Percentiles rank a stretch among this genome's conserved stretches.
phyloP scores from a whole-genome alignment of 2,329 filamentous ascomycete species.

The Trichoderma sp. region DNA sequence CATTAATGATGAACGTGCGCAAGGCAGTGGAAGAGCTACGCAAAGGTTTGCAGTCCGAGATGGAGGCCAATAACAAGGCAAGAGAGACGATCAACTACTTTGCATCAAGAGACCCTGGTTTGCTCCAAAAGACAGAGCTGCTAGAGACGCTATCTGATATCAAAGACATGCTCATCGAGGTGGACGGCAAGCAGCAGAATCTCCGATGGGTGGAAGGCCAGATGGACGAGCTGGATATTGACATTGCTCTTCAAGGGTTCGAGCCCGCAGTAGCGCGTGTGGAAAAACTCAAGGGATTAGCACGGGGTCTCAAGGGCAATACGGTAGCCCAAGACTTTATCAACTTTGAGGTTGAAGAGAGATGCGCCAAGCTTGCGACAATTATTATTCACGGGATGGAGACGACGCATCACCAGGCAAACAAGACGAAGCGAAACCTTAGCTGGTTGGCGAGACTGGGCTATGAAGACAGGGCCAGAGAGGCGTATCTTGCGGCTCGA shows the following conservation, averaged over 20 bases:
- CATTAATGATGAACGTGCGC: slow-evolving; percentile 82
- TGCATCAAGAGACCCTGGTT: slow-evolving; percentile 71
- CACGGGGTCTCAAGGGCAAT: slow-evolving; percentile 80
- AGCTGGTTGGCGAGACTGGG: slow-evolving; percentile 82
- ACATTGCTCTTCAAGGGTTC: slow-evolving; percentile 87
- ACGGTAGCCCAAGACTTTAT: slow-evolving; percentile 88
- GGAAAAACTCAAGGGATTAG: slow-evolving; percentile 79
- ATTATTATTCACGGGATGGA: slow-evolving; percentile 76
- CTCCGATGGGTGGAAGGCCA: slow-evolving; percentile 93
- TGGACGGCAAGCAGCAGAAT: slow-evolving; percentile 95
- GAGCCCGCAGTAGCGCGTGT: slow-evolving; percentile 80
- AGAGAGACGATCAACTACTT: slow-evolving; percentile 85
- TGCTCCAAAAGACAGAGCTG: slow-evolving; percentile 76
- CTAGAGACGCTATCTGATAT: slow-evolving; percentile 75
- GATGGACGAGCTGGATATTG: slow-evolving; percentile 93
- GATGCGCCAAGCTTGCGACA: slow-evolving; percentile 72
- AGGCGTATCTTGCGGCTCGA: slow-evolving; percentile 80
- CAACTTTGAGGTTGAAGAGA: slow-evolving; percentile 83
- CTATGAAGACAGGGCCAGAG: slow-evolving; percentile 84
- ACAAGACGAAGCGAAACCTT: slow-evolving; percentile 76
- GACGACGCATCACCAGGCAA: slow-evolving; percentile 72
- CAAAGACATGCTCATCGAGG: slow-evolving; percentile 88
- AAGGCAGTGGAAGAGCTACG: slow-evolving; percentile 91
- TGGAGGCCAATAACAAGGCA: slow-evolving; percentile 80
- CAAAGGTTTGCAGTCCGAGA: slow-evolving; percentile 79